Conservation (phyloP, 2,329 filamentous ascomycete species). For the Lachnellula suecica region DNA sequence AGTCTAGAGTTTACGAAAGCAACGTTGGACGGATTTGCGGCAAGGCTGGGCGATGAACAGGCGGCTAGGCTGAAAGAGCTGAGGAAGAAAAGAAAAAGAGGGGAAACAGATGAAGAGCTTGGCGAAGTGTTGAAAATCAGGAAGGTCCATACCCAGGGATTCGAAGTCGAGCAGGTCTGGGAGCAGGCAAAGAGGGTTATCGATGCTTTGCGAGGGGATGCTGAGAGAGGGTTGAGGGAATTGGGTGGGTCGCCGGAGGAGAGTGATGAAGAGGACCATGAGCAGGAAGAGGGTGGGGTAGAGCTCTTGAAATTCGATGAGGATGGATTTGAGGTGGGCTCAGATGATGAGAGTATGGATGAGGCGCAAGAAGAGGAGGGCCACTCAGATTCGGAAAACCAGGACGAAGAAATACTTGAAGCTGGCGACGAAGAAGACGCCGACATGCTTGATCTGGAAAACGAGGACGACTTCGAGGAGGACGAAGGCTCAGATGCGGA, state of each 20-base stretch:
- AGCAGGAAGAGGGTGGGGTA: slow-evolving; percentile 36
- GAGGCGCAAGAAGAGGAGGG: slow-evolving; percentile 34
- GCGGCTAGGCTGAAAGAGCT: slow-evolving; percentile 63
- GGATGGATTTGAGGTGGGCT: slow-evolving; percentile 39
- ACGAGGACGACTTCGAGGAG: slow-evolving; percentile 43
- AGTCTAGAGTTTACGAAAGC: slow-evolving; percentile 76
- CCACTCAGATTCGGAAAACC: slow-evolving; percentile 35
- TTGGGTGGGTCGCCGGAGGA: slow-evolving; percentile 26
- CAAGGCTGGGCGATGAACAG: slow-evolving; percentile 72
- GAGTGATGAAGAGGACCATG: slow-evolving; percentile 29
- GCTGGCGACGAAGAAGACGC: slow-evolving; percentile 24
- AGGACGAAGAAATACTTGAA: slow-evolving; percentile 36
- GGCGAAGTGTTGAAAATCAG: slow-evolving; percentile 67
- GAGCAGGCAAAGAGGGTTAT: slow-evolving; percentile 88
- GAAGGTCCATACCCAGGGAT: slow-evolving; percentile 83
- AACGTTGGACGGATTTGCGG: slow-evolving; percentile 76
- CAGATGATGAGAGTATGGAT: slow-evolving; percentile 32
- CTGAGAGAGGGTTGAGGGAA: slow-evolving; percentile 46
- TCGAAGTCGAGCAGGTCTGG: slow-evolving; percentile 88
- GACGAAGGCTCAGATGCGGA: slow-evolving; percentile 51
- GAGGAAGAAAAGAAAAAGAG: slow-evolving; percentile 76
- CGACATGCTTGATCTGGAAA: slow-evolving; percentile 30
- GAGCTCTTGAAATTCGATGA: slow-evolving; percentile 38
- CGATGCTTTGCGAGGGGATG: slow-evolving; percentile 56
- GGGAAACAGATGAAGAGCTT: slow-evolving; percentile 45